Base-by-base conservation (phyloP, 176 grass and related monocot genomes). In the Oryza longistaminata region DNA sequence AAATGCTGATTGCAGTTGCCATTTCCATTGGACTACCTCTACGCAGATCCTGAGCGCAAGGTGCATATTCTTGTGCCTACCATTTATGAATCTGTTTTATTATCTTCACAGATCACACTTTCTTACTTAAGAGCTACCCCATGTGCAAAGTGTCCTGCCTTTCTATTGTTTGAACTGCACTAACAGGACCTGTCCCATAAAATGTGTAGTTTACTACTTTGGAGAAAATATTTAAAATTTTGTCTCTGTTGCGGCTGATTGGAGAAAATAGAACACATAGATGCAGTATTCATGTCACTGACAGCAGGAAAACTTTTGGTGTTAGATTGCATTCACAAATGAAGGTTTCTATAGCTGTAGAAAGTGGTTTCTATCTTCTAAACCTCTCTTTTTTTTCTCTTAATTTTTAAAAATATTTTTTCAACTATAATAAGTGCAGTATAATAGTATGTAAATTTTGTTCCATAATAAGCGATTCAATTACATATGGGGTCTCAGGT, bases 1-100 rank as follows among this genome's bases (percentile, higher is more conserved):
- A 69, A 71, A 77, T 87, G 12, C 55, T 67, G 50, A 40, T 45
- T 91, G 69, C 91, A 98, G 95, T 79, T 98, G 71, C 95, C 95
- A 21, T 98, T 98, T 93, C 95, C 95, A 12, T 16, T 83, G 68
- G 95, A 98, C 43, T 88, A 60, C 83, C 91, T 98, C 81, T 95
- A 98, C 58, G 93, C 96, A 64, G 96, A 98, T 84, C 91, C 91
- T 73, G 89, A 89, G 46, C 83, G 91, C 42, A 93, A 95, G 96
- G 96, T 98, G 64, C 76, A 85, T 29, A 70, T 68, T 79, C 3
- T 4, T 3, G 0, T 25, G 37, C 29, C 74, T 27, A 11, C 10
- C 3, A 60, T 68, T 74, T 71, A 40, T 42, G n/a, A 78, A 61
- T 25, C 29, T 76, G 53, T 64, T 70, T 16, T 66, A 82, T 86